Evolutionary conservation across 768 basidiomycete genomes (phyloP).

Genomic region (Boletus rufocinnamomeus): DNA sequence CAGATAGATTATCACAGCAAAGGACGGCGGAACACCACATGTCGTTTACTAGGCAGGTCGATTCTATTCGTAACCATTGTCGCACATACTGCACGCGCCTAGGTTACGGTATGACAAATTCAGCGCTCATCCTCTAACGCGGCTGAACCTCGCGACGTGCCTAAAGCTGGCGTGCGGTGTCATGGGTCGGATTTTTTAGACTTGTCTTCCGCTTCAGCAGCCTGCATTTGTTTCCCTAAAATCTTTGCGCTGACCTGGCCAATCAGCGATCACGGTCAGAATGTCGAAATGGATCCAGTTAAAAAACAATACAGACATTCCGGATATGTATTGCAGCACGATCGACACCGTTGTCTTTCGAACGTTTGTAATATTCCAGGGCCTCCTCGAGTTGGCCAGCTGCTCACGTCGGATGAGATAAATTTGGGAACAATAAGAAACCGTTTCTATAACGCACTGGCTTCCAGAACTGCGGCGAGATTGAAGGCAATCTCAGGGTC

Average conservation of each 20-base stretch:
- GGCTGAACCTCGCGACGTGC: slow-evolving; percentile 6
- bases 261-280: slow-evolving; percentile 17
- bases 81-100: slow-evolving; percentile 7
- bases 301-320: slow-evolving; percentile 55
- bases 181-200: slow-evolving; percentile 33
- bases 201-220: slow-evolving; percentile 33
- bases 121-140: slow-evolving; percentile 9
- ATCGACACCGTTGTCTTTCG: slow-evolving; percentile 76
- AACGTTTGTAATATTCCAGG: slow-evolving; percentile 77
- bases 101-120: slow-evolving; percentile 20
- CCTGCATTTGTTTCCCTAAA: slow-evolving; percentile 57
- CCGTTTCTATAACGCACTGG: slow-evolving; percentile 54
- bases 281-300: slow-evolving; percentile 20
- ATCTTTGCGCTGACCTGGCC: slow-evolving; percentile 80
- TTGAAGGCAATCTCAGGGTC: slow-evolving; percentile 94
- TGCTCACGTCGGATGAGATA: slow-evolving; percentile 39
- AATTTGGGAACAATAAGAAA: slow-evolving; percentile 39
- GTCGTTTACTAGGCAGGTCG: slow-evolving; percentile 9
- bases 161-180: slow-evolving; percentile 11
- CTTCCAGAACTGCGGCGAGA: slow-evolving; percentile 88
- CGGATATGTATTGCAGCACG: slow-evolving; percentile 81
- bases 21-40: slow-evolving; percentile 12
- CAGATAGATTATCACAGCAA: slow-evolving; percentile 21
- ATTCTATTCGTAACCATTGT: slow-evolving; percentile 18
- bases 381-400: slow-evolving; percentile 82